Evolutionary conservation across 345 rosid species (phyloP), one percentile per base, ranked within the genome.

Genomic region (Cochlearia excelsa): DNA sequence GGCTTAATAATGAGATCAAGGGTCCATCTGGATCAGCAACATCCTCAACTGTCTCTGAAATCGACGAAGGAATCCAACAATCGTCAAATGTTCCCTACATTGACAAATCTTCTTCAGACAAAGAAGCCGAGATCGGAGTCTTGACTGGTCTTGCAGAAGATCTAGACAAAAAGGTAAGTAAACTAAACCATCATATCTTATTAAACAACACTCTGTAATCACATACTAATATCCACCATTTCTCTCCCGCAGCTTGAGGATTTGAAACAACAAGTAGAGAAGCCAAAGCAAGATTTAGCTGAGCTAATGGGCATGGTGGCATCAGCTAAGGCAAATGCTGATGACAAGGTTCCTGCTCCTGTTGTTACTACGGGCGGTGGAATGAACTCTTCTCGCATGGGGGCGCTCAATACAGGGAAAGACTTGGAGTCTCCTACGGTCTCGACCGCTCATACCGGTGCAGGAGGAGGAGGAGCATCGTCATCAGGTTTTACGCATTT

Each of bases 81-180:
- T 82, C 86, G 28, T 82, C 90, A 52, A 81, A 58, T 55, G 83
- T 66, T 37, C 69, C 77, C 1, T 74, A 74, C 72, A 55, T 70
- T 62, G 82, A 73, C 53, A 55, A 64, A 67, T 57, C 78, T 55
- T 40, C 59, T 52, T 46, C 80, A 39, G 97, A 85, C 40, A 89
- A 77, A 74, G 91, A 82, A 74, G 81, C 85, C 35, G 97, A 93
- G 75, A 82, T 89, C 57, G 72, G 74, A 63, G 80, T 80, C 63
- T 78, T 93, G 28, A 35, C 73, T 61, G 92, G 85, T 52, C 81
- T 89, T 44, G 74, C 83, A 0, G 90, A 74, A 4, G 99, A 93
- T 45, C 80, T 93, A 43, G 95, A 89, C 59, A 93, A 87, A 85
- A 89, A 86, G 95, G 99, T 57, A 76, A 77, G 77, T 54, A 9